Conservation (phyloP, 371 early-diverging fungal genomes). For the Syncephalastrum racemosum region DNA sequence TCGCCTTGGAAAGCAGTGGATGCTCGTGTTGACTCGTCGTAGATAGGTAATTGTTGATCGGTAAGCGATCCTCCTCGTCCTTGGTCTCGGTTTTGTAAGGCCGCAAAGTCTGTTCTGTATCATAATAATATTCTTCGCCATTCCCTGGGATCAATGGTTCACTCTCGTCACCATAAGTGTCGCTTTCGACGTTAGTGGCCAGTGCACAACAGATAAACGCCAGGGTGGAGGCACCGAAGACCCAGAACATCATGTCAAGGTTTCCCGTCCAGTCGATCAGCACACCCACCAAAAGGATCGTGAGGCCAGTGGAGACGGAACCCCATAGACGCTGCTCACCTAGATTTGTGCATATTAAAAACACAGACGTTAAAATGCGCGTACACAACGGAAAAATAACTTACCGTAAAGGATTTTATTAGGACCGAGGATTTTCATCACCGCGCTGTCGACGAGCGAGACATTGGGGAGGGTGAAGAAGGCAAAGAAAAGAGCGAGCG, state of each 20-base stretch:
- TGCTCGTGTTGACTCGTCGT: conserved; percentile 1
- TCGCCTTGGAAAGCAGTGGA: conserved; percentile 17
- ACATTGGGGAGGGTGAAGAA: conserved; percentile 44
- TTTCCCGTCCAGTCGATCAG: conserved; percentile 28
- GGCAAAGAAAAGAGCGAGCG: conserved; percentile 34
- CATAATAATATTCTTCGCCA: background rate
- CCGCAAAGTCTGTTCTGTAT: background rate
- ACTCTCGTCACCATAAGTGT: too few species aligned
- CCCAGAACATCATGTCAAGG: conserved; percentile 34
- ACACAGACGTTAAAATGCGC: background rate
- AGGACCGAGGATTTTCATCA: conserved; percentile 50
- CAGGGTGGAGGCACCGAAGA: conserved; percentile 27
- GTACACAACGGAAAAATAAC: background rate
- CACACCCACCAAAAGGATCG: conserved; percentile 37
- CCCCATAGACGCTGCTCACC: conserved; percentile 48
- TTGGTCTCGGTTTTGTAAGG: conserved; percentile 10
- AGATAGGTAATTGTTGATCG: background rate
- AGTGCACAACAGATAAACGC: conserved; percentile 23
- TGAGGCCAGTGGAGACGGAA: conserved; percentile 39
- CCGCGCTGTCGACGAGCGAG: conserved; percentile 48
- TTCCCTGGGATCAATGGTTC: background rate
- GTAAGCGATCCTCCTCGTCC: background rate
- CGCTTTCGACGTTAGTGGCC: conserved; percentile 9
- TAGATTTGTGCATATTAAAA: conserved; percentile 9
- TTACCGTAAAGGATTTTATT: conserved; percentile 49